Percentiles rank a stretch among this genome's conserved stretches.
These are phyloP conservation scores for Candida sanyiensis DNA, from an alignment of 805 yeast species.

Conservation along the genomic window DNA sequence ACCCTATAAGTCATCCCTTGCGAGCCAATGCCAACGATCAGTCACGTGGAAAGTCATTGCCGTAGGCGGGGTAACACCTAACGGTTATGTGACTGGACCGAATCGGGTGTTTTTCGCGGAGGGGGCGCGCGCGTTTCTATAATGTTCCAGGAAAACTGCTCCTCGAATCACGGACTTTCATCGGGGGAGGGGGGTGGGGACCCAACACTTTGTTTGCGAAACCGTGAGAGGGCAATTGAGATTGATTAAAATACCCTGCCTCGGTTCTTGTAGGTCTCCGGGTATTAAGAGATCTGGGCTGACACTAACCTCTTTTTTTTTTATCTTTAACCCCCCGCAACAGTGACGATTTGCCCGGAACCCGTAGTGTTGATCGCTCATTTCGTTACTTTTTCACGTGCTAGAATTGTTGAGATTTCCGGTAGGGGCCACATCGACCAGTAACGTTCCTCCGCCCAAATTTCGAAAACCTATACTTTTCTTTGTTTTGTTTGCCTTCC, in stretches of 20 bases:
- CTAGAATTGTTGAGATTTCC: conserved; percentile 4
- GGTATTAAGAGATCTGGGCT: not conserved
- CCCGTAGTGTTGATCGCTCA: not conserved
- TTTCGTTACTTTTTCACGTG: conserved; percentile 4
- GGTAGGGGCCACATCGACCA: conserved; percentile 6
- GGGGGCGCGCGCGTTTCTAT: not conserved
- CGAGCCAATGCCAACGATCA: not conserved
- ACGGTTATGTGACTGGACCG: not conserved
- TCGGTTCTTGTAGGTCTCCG: not conserved
- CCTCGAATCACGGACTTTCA: too few relatives aligned
- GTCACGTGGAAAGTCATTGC: not conserved
- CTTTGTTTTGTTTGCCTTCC: conserved; percentile 1
- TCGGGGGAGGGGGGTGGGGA: too few relatives aligned
- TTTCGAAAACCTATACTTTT: conserved; percentile 1
- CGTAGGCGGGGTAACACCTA: conserved; percentile 4
- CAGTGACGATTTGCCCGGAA: not conserved
- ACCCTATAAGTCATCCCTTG: too few relatives aligned
- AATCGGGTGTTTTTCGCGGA: conserved; percentile 1
- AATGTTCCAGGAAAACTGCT: not conserved
- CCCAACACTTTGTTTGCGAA: too few relatives aligned
- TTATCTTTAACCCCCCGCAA: not conserved
- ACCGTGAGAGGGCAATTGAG: too few relatives aligned
- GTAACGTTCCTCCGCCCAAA: conserved; percentile 2
- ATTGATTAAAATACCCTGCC: too few relatives aligned
- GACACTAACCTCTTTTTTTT: not conserved